phyloP scores from a whole-genome alignment of 352 stramenopile species.

The Phytophthora agathidicida region DNA sequence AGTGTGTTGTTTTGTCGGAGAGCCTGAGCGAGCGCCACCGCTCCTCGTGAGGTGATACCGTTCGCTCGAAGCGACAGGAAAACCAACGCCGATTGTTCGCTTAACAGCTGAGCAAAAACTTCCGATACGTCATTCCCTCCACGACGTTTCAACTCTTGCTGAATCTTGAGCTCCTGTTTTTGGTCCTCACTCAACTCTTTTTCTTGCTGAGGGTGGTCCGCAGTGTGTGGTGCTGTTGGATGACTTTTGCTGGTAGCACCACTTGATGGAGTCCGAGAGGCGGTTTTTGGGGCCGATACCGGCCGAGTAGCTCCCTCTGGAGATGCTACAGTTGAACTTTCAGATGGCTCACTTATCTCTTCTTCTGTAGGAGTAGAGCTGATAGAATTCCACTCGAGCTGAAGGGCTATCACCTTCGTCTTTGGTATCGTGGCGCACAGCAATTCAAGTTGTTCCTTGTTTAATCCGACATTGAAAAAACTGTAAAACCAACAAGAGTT shows the following conservation, averaged over 20 bases:
- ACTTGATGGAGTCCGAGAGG: slow-evolving; percentile 17
- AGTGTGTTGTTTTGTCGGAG: slow-evolving; percentile 58
- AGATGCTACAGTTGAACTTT: neutral
- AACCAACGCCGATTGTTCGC: slow-evolving; percentile 41
- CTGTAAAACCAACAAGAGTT: slow-evolving; percentile 34
- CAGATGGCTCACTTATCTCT: neutral
- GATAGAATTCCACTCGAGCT: slow-evolving; percentile 73
- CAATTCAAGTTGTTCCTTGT: slow-evolving; percentile 50
- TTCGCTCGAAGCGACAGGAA: slow-evolving; percentile 73
- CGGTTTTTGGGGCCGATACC: slow-evolving; percentile 2
- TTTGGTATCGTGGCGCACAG: slow-evolving; percentile 57
- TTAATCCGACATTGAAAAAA: slow-evolving; percentile 69
- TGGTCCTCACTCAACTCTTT: slow-evolving; percentile 15
- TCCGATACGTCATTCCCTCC: slow-evolving; percentile 8
- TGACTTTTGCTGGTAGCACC: slow-evolving; percentile 12
- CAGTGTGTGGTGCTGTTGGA: neutral
- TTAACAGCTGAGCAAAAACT: slow-evolving; percentile 52
- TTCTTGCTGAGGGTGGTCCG: slow-evolving; percentile 3
- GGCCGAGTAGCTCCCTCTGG: slow-evolving; percentile 5
- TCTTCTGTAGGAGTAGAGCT: neutral
- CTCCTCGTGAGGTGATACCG: slow-evolving; percentile 48
- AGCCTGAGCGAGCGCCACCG: slow-evolving; percentile 40
- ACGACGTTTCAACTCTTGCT: slow-evolving; percentile 13
- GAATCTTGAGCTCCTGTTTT: slow-evolving; percentile 19
- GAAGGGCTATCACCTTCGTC: slow-evolving; percentile 57